Base-by-base conservation (phyloP, 2,329 filamentous ascomycete genomes). In the Fusarium continuum region DNA sequence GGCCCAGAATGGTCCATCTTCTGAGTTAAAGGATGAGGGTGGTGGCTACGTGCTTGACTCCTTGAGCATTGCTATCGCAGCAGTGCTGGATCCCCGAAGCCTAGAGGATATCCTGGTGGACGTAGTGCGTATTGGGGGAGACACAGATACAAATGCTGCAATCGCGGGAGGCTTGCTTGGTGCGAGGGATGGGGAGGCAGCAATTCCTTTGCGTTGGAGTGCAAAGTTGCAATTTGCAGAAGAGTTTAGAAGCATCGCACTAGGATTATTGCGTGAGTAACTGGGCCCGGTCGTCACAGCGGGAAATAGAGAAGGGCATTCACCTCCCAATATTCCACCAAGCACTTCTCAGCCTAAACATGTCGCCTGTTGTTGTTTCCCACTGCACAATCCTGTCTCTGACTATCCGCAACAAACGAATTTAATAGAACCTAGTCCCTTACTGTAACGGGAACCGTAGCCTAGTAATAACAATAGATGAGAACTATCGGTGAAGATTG, bases 131-230 rank as follows among this genome's bases (percentile, higher is more conserved):
- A 70, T 82, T 26, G 80, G 81, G 2, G 67, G 64, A 14, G 80
- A 83, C 50, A 78, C 79, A 1, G 81, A 83, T 56, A 82, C 80
- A 0, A 82, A 82, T 48, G 79, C 64, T 1, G 80, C 80, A 0
- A 76, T 82, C 34, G 78, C 80, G 0, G 80, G 80, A 1, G 80
- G 80, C 0, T 58, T 82, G 4, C 53, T 83, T 3, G 80, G 80
- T 0, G 80, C 79, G 2, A 69, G 79, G 22, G 79, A 82, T 41
- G 81, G 81, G 4, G 68, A 74, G 4, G 70, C 74, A 3, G 76
- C 71, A 6, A 76, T 83, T n/a, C 80, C 80, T 1, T 17, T 40
- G n/a, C 29, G 68, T 13, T 83, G 81, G 80, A 68, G 70, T 45
- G 58, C 69, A 8, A 72, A 68, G 59, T 58, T 80, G 57, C 78